Conservation (phyloP, 2,329 filamentous ascomycete species). For the Hansfordia pulvinata region DNA sequence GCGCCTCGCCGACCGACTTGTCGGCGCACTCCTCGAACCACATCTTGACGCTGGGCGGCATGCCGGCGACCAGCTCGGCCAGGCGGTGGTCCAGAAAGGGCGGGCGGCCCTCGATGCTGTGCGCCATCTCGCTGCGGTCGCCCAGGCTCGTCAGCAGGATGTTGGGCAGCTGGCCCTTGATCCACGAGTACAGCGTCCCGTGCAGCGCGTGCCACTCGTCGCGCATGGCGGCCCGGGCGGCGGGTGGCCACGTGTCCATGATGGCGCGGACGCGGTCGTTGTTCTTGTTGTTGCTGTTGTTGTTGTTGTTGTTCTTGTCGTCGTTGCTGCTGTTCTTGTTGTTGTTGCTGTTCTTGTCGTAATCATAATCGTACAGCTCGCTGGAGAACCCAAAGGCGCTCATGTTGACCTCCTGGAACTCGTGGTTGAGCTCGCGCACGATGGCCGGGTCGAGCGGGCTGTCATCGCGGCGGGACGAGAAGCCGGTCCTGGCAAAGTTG, state of each 20-base stretch:
- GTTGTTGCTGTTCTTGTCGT: background rate
- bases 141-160: constrained; percentile 6
- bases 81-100: constrained; percentile 8
- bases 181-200: constrained; percentile 6
- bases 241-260: too few relatives aligned
- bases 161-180: constrained; percentile 5
- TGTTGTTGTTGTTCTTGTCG: constrained; percentile 3
- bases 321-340: constrained; percentile 2
- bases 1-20: constrained; percentile 2
- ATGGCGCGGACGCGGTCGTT: too few relatives aligned
- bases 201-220: constrained; percentile 8
- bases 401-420: too few relatives aligned
- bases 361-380: constrained; percentile 1
- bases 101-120: constrained; percentile 8
- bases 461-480: too few relatives aligned
- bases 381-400: too few relatives aligned
- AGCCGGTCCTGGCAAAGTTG: too few relatives aligned
- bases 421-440: too few relatives aligned
- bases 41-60: constrained; percentile 7
- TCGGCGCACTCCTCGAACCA: constrained; percentile 4
- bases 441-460: too few relatives aligned
- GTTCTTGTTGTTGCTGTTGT: too few relatives aligned
- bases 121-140: constrained; percentile 9
- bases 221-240: too few relatives aligned
- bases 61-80: constrained; percentile 5